phyloP scores from a whole-genome alignment of 1,139 yeast genomes.

The Blastobotrys illinoisensis region DNA sequence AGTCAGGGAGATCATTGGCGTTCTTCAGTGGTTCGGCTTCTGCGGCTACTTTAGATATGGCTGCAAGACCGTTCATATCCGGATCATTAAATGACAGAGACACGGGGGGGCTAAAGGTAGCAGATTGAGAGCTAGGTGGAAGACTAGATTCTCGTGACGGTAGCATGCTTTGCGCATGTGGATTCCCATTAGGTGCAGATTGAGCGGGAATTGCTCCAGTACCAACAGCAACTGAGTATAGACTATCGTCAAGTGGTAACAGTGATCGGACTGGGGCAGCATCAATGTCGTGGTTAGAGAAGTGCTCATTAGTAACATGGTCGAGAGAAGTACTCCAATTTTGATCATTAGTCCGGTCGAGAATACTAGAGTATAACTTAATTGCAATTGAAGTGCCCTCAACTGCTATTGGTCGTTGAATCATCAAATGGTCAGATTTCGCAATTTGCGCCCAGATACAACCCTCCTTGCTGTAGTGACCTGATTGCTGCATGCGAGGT shows the following conservation, averaged over 20 bases:
- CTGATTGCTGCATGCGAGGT: not conserved
- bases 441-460: slow-evolving; percentile 9
- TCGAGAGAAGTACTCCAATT: not conserved
- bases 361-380: not conserved
- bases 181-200: not conserved
- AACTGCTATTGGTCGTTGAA: slow-evolving; percentile 3
- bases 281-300: slow-evolving; percentile 2
- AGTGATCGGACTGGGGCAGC: not conserved
- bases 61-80: slow-evolving; percentile 1
- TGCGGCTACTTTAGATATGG: slow-evolving; percentile 5
- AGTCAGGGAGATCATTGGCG: not conserved
- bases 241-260: not conserved
- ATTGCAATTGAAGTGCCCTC: slow-evolving; percentile 3
- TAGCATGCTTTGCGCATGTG: not conserved
- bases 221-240: not conserved
- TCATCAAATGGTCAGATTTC: slow-evolving; percentile 2
- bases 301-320: not conserved
- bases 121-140: not conserved
- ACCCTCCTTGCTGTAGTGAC: not conserved
- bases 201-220: not conserved
- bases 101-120: not conserved
- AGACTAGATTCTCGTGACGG: not conserved
- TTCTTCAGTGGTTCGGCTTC: slow-evolving; percentile 7
- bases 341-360: not conserved
- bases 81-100: not conserved